Evolutionary conservation across 768 basidiomycete species (phyloP).

Genomic region (Hygrocybe coccinea): DNA sequence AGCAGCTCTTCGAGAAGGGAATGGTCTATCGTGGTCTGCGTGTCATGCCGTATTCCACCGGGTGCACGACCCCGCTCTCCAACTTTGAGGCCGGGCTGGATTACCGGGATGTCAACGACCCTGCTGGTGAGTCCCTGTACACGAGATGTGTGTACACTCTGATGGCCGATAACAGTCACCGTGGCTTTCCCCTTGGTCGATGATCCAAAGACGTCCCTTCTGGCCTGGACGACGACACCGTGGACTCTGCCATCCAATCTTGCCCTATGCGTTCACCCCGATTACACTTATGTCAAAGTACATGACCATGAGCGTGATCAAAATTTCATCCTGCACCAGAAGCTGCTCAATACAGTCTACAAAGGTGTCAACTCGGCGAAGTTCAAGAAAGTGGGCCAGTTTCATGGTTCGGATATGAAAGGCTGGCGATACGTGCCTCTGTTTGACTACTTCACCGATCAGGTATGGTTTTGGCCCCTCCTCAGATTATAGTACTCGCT

Average conservation of each 20-base stretch:
- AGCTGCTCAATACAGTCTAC: conserved; percentile 80
- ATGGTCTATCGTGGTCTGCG: conserved; percentile 89
- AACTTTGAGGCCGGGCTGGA: conserved; percentile 95
- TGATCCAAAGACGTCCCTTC: conserved; percentile 80
- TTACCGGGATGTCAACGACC: conserved; percentile 91
- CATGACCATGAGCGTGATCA: conserved; percentile 80
- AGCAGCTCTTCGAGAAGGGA: conserved; percentile 85
- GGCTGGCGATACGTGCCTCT: conserved; percentile 94
- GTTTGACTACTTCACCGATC: conserved; percentile 95
- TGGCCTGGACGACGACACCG: conserved; percentile 99
- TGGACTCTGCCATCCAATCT: conserved; percentile 98
- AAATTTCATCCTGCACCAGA: conserved; percentile 91
- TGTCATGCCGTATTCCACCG: conserved; percentile 98
- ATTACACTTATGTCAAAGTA: conserved; percentile 94
- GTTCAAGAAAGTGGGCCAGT: conserved; percentile 84
- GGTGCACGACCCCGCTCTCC: conserved; percentile 90
- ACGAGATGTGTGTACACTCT: not conserved
- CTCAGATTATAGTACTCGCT: not conserved
- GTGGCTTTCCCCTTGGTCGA: conserved; percentile 91
- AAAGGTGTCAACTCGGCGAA: conserved; percentile 97
- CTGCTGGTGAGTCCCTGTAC: conserved; percentile 56
- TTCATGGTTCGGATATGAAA: conserved; percentile 89
- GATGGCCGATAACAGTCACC: conserved; percentile 52
- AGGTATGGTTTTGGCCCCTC: conserved; percentile 44
- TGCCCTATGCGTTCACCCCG: conserved; percentile 92